A percentile compares a stretch with the other conserved stretches of the same genome.
Conservation (phyloP, 2,329 filamentous ascomycete genomes). For the Penicillium aurantiogriseum region DNA sequence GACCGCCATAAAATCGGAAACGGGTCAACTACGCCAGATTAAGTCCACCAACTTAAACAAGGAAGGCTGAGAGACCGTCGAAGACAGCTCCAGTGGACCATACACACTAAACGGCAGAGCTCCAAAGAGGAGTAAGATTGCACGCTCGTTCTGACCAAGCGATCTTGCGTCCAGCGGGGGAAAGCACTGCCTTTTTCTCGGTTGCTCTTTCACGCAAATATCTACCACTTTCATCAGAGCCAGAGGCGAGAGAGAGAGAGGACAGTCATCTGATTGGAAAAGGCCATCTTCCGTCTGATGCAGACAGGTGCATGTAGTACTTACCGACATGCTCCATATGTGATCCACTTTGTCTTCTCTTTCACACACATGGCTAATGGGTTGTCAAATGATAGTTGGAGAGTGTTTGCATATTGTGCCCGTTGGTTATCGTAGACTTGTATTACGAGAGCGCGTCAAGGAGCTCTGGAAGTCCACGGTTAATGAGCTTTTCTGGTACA, state of each 20-base stretch:
- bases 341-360: too few species aligned
- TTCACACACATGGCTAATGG: too few species aligned
- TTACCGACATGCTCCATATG: neutral
- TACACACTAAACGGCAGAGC: neutral
- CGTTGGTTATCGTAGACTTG: too few species aligned
- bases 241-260: neutral
- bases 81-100: neutral
- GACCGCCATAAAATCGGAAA: neutral
- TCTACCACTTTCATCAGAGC: neutral
- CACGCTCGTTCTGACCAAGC: too few species aligned
- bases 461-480: too few species aligned
- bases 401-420: too few species aligned
- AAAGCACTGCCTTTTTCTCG: too few species aligned
- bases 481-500: too few species aligned
- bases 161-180: too few species aligned
- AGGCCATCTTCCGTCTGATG: neutral
- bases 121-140: too few species aligned
- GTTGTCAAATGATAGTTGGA: too few species aligned
- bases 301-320: neutral
- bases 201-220: neutral
- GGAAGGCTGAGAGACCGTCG: neutral
- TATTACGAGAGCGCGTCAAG: too few species aligned
- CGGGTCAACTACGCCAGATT: neutral
- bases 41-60: neutral
- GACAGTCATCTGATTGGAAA: neutral